Evolutionary conservation across 2,329 filamentous ascomycete species (phyloP).

Genomic region (Beauveria bassiana): DNA sequence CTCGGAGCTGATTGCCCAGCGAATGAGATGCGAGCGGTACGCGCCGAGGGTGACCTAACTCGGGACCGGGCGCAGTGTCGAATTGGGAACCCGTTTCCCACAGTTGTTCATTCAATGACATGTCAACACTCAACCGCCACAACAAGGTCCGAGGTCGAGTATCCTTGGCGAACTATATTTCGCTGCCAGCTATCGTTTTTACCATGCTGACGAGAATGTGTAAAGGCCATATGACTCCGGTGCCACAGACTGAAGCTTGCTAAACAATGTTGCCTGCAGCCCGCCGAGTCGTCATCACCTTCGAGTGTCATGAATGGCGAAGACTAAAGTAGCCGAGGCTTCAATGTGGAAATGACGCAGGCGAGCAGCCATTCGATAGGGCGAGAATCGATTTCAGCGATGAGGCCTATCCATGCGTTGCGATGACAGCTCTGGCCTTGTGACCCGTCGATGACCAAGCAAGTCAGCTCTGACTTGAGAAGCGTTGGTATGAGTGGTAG

Average conservation of each 20-base stretch:
- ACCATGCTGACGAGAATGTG: background rate
- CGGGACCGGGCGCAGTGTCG: background rate
- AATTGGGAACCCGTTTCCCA: background rate
- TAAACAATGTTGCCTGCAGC: background rate
- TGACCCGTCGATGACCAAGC: background rate
- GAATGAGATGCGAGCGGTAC: constrained; percentile 5
- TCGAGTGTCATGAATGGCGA: background rate
- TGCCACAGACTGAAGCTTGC: background rate
- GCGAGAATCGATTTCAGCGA: background rate
- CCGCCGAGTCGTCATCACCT: background rate
- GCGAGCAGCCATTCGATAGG: background rate
- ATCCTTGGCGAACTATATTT: background rate
- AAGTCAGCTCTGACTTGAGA: background rate
- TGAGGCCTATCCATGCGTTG: background rate
- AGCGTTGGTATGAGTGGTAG: background rate
- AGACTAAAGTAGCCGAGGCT: background rate
- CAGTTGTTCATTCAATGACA: background rate
- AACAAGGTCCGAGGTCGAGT: background rate
- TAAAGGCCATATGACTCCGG: background rate
- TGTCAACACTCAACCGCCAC: background rate
- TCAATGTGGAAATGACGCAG: background rate
- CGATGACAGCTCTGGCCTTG: background rate
- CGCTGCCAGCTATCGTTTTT: background rate
- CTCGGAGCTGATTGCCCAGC: background rate
- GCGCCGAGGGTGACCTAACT: background rate